A percentile compares a stretch with the other conserved stretches of the same genome.
phyloP scores from a whole-genome alignment of 768 basidiomycete species.

The Rhizopogon salebrosus region DNA sequence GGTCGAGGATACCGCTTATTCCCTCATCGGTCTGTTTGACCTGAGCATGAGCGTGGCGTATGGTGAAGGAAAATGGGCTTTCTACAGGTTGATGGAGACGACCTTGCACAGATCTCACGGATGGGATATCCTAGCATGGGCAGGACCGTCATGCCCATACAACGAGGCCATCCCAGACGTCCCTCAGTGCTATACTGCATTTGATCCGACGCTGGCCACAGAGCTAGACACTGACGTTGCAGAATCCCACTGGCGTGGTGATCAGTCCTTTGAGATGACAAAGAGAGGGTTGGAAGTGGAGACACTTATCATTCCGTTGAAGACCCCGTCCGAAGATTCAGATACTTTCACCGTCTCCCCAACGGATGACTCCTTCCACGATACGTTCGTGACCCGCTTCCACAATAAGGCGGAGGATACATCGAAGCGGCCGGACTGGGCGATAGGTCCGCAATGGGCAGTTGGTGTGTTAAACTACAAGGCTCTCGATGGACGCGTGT shows the following conservation, averaged over 20 bases:
- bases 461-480: not conserved
- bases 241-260: not conserved
- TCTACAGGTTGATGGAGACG: slow-evolving; percentile 5
- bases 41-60: slow-evolving; percentile 6
- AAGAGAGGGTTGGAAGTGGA: not conserved
- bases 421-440: not conserved
- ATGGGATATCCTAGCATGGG: not conserved
- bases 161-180: not conserved
- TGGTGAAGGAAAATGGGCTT: slow-evolving; percentile 9
- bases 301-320: not conserved
- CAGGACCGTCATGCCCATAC: not conserved
- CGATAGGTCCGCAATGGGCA: not conserved
- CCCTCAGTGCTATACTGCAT: not conserved
- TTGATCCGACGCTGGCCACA: not conserved
- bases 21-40: slow-evolving; percentile 9
- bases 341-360: not conserved
- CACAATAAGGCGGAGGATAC: not conserved
- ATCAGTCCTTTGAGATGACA: not conserved
- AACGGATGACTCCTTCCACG: not conserved
- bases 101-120: not conserved
- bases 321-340: not conserved
- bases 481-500: not conserved
- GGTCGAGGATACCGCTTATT: slow-evolving; percentile 9
- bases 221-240: not conserved
- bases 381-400: not conserved